Evolutionary conservation across 2,329 filamentous ascomycete species (phyloP).

Genomic region (Trichoderma koningiopsis): DNA sequence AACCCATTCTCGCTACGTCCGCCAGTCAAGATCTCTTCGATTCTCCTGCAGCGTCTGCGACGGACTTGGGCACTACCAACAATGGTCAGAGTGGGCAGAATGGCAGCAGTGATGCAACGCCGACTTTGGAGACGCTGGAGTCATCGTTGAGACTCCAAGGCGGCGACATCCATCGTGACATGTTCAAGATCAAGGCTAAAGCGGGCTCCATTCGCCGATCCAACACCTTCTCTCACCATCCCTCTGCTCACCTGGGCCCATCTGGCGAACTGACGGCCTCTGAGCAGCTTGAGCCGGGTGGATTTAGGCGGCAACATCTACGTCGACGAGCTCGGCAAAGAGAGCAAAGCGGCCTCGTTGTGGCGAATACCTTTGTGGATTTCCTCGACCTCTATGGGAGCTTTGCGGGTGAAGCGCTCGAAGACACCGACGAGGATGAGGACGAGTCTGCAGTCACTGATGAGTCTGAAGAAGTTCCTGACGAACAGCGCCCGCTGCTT

Average conservation of each 20-base stretch:
- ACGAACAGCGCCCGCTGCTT: conserved; percentile 58
- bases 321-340: conserved; percentile 44
- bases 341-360: conserved; percentile 47
- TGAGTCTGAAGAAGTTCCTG: conserved; percentile 34
- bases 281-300: conserved; percentile 49
- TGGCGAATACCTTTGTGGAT: conserved; percentile 72
- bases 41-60: conserved; percentile 27
- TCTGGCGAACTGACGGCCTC: conserved; percentile 38
- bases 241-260: conserved; percentile 37
- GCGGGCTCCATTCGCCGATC: conserved; percentile 56
- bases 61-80: conserved; percentile 5
- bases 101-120: conserved; percentile 24
- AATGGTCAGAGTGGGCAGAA: conserved; percentile 16
- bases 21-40: conserved; percentile 25
- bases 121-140: conserved; percentile 46
- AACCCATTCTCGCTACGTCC: neutral
- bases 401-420: conserved; percentile 73
- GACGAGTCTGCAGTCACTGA: conserved; percentile 56
- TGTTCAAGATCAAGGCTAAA: conserved; percentile 70
- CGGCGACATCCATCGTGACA: conserved; percentile 76
- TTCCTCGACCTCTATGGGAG: conserved; percentile 76
- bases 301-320: conserved; percentile 51
- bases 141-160: conserved; percentile 74
- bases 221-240: conserved; percentile 66
- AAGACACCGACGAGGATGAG: conserved; percentile 48